A percentile compares a stretch with the other conserved stretches of the same genome.
phyloP scores from a whole-genome alignment of 129 eudicot species.

The Centaurea solstitialis region DNA sequence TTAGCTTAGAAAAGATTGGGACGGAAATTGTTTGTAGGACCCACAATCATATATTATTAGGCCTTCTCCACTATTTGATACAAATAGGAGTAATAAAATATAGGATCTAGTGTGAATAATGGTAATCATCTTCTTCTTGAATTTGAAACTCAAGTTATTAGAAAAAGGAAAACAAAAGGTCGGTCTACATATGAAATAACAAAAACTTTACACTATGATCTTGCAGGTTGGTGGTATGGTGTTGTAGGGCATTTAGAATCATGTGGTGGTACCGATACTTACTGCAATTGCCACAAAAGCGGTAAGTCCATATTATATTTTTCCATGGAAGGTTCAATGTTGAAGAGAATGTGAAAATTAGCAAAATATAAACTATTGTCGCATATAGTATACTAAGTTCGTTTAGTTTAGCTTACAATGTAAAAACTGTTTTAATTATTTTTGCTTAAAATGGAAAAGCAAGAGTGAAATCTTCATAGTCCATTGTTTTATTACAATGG shows the following conservation, averaged over 20 bases:
- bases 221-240: constrained; percentile 96
- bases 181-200: neutral
- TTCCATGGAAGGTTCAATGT: neutral
- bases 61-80: neutral
- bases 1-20: neutral
- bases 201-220: constrained; percentile 3
- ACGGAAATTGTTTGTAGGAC: neutral
- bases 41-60: neutral
- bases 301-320: constrained; percentile 40
- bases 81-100: neutral
- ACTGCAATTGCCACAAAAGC: constrained; percentile 63
- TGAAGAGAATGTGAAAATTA: neutral
- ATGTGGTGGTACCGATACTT: constrained; percentile 64
- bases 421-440: too few relatives aligned
- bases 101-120: neutral
- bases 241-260: constrained; percentile 78
- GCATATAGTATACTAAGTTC: neutral
- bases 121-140: too few relatives aligned
- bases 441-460: neutral
- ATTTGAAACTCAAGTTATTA: neutral
- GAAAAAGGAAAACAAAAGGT: neutral
- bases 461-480: neutral
- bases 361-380: neutral
- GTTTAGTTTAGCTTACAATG: neutral
- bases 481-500: too few relatives aligned